Evolutionary conservation across 768 basidiomycete genomes (phyloP), one percentile per base, ranked within the genome.

Genomic region (Gyrodon lividus): DNA sequence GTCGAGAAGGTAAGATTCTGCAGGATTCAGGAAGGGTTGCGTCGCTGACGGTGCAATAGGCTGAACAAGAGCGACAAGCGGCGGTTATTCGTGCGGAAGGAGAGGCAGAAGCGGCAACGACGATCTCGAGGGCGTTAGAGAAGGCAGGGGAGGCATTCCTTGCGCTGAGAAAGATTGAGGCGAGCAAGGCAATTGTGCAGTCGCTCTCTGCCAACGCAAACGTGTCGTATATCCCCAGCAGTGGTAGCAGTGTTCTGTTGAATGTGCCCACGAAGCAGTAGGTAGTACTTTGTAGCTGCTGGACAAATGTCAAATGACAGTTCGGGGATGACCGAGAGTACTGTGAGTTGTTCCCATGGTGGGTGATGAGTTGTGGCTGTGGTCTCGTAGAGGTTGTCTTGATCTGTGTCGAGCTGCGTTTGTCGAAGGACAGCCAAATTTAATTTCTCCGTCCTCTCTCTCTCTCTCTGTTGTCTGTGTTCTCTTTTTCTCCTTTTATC

Each of bases 1-100:
- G 97, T 99, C 56, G 97, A 99, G 76, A 98, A 97, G 81, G 93
- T 92, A 54, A 49, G 76, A 39, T 10, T 14, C 34, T 22, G 17
- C 5, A 41, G 34, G 7, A 40, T 17, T n/a, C 22, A 22, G 34
- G 24, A 23, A 34, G 43, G 38, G 9, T 48, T 50, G 52, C 19
- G 46, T 57, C 58, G 34, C 59, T 69, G 43, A 71, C 14, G 7
- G n/a, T 50, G 46, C 20, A 31, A 24, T 57, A 96, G 93, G 95
- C 97, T 24, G 97, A 98, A 68, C 97, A 99, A 87, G 97, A 99
- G 70, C 85, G 95, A 54, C 95, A 98, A 76, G 97, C 97, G 0
- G 89, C 94, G 1, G 95, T 99, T 52, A 98, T 99, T 50, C 84
- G 97, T 41, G 97, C 97, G 1, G 96, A 99, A 70, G 97, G 97